phyloP scores from a whole-genome alignment of 1,284 basidiomycete genomes.

The Dichomitus squalens region DNA sequence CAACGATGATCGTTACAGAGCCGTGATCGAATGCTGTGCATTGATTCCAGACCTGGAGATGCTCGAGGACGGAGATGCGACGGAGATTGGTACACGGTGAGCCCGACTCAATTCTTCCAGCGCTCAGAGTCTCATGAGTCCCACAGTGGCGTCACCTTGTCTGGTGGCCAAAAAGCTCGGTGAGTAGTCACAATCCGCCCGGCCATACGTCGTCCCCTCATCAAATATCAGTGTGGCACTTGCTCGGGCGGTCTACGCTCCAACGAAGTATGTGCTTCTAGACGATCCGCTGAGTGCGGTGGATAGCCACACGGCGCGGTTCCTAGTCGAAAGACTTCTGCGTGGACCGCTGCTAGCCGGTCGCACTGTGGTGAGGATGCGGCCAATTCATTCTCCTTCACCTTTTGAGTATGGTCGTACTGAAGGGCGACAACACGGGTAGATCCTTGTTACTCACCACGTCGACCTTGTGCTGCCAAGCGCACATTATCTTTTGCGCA shows the following conservation, averaged over 20 bases:
- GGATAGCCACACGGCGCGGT: conserved; percentile 75
- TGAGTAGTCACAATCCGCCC: conserved; percentile 23
- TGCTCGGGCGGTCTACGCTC: conserved; percentile 68
- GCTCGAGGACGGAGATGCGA: conserved; percentile 45
- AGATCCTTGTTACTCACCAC: conserved; percentile 76
- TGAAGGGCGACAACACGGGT: neutral
- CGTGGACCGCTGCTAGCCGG: conserved; percentile 65
- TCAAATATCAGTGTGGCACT: conserved; percentile 56
- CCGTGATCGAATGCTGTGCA: conserved; percentile 71
- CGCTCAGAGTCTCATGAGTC: neutral
- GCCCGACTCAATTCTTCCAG: neutral
- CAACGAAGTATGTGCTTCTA: conserved; percentile 62
- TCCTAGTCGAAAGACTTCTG: conserved; percentile 66
- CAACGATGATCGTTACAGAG: conserved; percentile 67
- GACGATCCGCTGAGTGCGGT: conserved; percentile 77
- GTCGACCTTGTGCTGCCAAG: conserved; percentile 76
- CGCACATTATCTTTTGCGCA: conserved; percentile 67
- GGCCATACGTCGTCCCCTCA: neutral
- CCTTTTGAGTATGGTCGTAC: too few relatives aligned
- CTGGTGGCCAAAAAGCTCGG: conserved; percentile 69
- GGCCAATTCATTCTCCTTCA: neutral
- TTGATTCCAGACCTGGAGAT: conserved; percentile 63
- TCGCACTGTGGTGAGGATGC: conserved; percentile 62
- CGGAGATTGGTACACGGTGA: conserved; percentile 40
- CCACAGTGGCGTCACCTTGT: conserved; percentile 53